Conservation (phyloP, 345 rosid genomes). For the Lumnitzera racemosa region DNA sequence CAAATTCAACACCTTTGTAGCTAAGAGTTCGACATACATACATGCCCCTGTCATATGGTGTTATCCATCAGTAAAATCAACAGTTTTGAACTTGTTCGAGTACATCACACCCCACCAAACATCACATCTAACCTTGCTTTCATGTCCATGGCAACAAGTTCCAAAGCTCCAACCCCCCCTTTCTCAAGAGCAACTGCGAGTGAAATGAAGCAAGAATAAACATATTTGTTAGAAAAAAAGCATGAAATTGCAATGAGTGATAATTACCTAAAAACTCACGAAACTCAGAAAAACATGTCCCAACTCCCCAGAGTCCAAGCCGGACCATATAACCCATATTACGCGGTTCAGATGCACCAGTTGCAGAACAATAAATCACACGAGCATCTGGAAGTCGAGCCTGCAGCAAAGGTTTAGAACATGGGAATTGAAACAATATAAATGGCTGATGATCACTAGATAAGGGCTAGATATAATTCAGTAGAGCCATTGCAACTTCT, state of each 20-base stretch:
- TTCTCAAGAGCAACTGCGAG: constrained; percentile 85
- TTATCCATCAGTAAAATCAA: neutral
- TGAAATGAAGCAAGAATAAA: constrained; percentile 4
- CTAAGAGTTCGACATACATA: constrained; percentile 97
- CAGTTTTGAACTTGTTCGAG: neutral
- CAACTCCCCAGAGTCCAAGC: constrained; percentile 99
- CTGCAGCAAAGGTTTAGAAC: constrained; percentile 27
- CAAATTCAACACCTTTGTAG: constrained; percentile 91
- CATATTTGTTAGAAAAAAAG: no score
- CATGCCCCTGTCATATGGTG: constrained; percentile 66
- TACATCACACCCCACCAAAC: neutral
- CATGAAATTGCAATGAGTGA: constrained; percentile 1
- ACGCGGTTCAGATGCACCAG: constrained; percentile 99
- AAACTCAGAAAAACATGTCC: constrained; percentile 78
- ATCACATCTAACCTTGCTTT: constrained; percentile 71
- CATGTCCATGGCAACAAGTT: constrained; percentile 99
- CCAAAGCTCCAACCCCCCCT: constrained; percentile 97
- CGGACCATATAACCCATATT: constrained; percentile 99
- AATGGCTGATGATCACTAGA: neutral
- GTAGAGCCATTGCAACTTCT: no score
- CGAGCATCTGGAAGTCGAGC: constrained; percentile 94
- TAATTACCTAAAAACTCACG: constrained; percentile 61
- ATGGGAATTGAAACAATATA: neutral
- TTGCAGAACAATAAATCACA: constrained; percentile 96
- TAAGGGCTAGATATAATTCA: no score